Percentiles rank a stretch among this genome's conserved stretches.
Conservation (phyloP, 2,329 filamentous ascomycete species). For the Tolypocladium ovalisporum region DNA sequence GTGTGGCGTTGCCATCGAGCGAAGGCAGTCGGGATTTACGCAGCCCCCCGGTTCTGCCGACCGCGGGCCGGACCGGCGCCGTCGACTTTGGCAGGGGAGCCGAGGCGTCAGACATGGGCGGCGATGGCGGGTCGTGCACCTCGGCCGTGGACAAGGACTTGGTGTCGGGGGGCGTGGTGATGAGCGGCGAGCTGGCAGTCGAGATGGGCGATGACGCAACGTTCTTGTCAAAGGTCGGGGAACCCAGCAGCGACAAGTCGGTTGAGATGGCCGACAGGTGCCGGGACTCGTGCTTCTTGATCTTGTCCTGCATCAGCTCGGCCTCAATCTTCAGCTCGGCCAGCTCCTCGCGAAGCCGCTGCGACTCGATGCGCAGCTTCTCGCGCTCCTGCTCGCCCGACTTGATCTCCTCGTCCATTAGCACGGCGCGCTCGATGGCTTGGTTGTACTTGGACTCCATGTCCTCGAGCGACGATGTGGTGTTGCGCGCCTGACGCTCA, state of each 20-base stretch:
- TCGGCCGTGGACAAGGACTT: conserved; percentile 54
- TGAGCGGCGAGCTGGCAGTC: conserved; percentile 84
- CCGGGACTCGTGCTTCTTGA: conserved; percentile 57
- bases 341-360: conserved; percentile 81
- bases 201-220: conserved; percentile 67
- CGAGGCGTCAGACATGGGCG: conserved; percentile 83
- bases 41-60: conserved; percentile 8
- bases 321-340: conserved; percentile 90
- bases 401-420: conserved; percentile 93
- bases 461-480: conserved; percentile 90
- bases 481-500: conserved; percentile 91
- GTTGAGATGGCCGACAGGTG: conserved; percentile 50
- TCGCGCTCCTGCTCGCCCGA: conserved; percentile 88
- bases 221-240: conserved; percentile 61
- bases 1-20: conserved; percentile 40
- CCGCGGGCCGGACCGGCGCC: conserved; percentile 30
- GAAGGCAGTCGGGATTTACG: conserved; percentile 45
- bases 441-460: conserved; percentile 96
- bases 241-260: conserved; percentile 52
- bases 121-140: conserved; percentile 77
- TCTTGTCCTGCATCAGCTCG: conserved; percentile 88
- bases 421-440: conserved; percentile 79
- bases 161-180: conserved; percentile 69
- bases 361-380: conserved; percentile 75
- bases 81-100: conserved; percentile 42